A percentile compares a stretch with the other conserved stretches of the same genome.
phyloP scores from a whole-genome alignment of 2,329 filamentous ascomycete species.

The Clonostachys rosea region DNA sequence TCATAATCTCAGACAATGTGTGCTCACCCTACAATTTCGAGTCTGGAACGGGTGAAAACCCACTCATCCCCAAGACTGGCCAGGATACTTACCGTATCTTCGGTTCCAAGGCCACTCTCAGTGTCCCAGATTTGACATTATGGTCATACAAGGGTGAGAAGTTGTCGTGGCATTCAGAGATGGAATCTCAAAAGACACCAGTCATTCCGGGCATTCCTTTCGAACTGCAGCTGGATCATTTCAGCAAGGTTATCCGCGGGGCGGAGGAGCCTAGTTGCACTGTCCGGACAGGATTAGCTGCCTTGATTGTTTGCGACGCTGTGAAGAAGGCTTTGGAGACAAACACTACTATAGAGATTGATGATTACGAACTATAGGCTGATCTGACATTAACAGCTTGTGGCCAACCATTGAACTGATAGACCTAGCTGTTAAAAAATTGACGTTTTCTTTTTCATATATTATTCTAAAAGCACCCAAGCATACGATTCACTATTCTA shows the following conservation, averaged over 20 bases:
- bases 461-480: too few relatives aligned
- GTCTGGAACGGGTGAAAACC: slow-evolving; percentile 53
- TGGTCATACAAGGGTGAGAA: slow-evolving; percentile 39
- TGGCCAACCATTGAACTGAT: too few relatives aligned
- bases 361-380: too few relatives aligned
- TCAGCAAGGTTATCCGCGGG: slow-evolving; percentile 40
- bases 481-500: too few relatives aligned
- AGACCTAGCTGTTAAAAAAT: too few relatives aligned
- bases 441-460: too few relatives aligned
- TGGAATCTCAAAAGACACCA: slow-evolving; percentile 19
- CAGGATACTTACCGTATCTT: slow-evolving; percentile 50
- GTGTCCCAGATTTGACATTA: slow-evolving; percentile 46
- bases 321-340: slow-evolving; percentile 33
- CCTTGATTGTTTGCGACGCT: slow-evolving; percentile 46
- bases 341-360: too few relatives aligned
- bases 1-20: slow-evolving; percentile 46
- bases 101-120: slow-evolving; percentile 42
- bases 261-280: slow-evolving; percentile 38
- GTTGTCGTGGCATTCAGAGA: slow-evolving; percentile 29
- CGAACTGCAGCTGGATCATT: slow-evolving; percentile 45
- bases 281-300: slow-evolving; percentile 41
- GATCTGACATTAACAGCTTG: too few relatives aligned
- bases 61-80: slow-evolving; percentile 35
- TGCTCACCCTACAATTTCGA: slow-evolving; percentile 51
- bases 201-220: slow-evolving; percentile 32